Percentiles rank a stretch among this genome's conserved stretches.
Evolutionary conservation across 257 asterid genomes (phyloP).

Genomic region (Solanum piurae): DNA sequence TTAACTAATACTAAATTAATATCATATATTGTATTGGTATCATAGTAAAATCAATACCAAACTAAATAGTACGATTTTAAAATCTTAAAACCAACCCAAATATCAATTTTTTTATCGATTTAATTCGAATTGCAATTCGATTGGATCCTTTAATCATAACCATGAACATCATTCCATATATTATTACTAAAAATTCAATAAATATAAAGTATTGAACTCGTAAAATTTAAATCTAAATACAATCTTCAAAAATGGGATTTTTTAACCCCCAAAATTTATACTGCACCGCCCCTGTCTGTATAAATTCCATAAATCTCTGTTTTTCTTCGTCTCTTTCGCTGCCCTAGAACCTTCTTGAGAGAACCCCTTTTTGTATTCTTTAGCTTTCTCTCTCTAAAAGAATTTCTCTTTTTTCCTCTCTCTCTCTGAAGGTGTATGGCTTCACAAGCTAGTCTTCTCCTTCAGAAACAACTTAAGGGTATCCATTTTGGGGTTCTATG

Average conservation of each 20-base stretch:
- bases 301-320: not conserved
- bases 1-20: too few species aligned
- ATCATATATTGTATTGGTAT: too few species aligned
- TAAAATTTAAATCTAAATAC: too few species aligned
- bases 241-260: not conserved
- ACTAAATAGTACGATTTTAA: too few species aligned
- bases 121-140: too few species aligned
- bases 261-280: not conserved
- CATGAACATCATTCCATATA: too few species aligned
- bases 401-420: not conserved
- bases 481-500: constrained; percentile 6
- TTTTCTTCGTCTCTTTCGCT: constrained; percentile 8
- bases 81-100: too few species aligned
- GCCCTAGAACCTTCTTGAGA: constrained; percentile 19
- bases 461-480: constrained; percentile 96
- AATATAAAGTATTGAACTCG: too few species aligned
- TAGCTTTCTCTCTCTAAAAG: constrained; percentile 1
- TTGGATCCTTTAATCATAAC: too few species aligned
- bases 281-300: not conserved
- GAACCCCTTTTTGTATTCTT: not conserved
- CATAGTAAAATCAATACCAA: too few species aligned
- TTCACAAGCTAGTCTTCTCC: constrained; percentile 87
- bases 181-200: too few species aligned
- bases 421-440: constrained; percentile 37
- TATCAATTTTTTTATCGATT: too few species aligned